phyloP scores from a whole-genome alignment of 495 filamentous ascomycete genomes.

The Tuber aestivum region DNA sequence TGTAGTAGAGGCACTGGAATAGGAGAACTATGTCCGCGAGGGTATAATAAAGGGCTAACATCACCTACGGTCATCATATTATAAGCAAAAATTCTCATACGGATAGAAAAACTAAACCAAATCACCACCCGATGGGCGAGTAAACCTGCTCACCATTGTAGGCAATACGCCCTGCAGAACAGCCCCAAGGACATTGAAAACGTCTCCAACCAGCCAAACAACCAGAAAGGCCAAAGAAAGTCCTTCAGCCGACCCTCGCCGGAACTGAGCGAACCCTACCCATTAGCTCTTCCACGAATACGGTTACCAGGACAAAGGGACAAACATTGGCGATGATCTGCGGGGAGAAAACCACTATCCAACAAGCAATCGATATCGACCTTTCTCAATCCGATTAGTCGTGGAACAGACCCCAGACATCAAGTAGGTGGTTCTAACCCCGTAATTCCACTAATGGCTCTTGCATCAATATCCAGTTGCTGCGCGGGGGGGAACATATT shows the following conservation, averaged over 20 bases:
- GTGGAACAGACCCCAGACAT: conserved; percentile 20
- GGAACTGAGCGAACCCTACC: conserved; percentile 49
- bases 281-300: not conserved
- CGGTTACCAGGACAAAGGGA: not conserved
- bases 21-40: conserved; percentile 85
- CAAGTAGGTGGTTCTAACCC: conserved; percentile 18
- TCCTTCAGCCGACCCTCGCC: conserved; percentile 76
- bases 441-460: conserved; percentile 35
- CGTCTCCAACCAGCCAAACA: conserved; percentile 86
- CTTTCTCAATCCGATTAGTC: conserved; percentile 49
- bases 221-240: conserved; percentile 84
- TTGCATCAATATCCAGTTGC: conserved; percentile 23
- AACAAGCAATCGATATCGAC: conserved; percentile 92
- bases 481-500: conserved; percentile 22
- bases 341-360: conserved; percentile 95
- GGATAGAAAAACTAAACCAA: no score
- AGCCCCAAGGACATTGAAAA: conserved; percentile 92
- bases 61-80: conserved; percentile 49
- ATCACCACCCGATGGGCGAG: not conserved
- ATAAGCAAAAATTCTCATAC: not conserved
- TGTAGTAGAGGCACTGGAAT: conserved; percentile 87
- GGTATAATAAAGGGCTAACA: conserved; percentile 91
- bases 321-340: conserved; percentile 81
- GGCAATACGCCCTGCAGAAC: conserved; percentile 89
- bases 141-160: conserved; percentile 60